A percentile compares a stretch with the other conserved stretches of the same genome.
These are phyloP conservation scores for Cyclocybe aegerita DNA, from an alignment of 768 basidiomycete species.

Conservation along the genomic window DNA sequence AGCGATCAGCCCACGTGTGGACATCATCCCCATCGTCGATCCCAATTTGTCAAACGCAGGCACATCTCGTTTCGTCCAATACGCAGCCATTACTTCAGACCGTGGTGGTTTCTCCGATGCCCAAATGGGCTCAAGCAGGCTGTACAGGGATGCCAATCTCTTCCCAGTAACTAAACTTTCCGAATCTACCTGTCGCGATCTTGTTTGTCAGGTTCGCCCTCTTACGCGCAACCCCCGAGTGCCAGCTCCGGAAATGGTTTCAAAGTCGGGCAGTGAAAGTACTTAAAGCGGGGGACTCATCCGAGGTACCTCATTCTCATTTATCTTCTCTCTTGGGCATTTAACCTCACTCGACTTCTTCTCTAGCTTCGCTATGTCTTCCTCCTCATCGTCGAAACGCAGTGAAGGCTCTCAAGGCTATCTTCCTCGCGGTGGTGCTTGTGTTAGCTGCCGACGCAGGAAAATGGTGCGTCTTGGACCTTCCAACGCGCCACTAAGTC, in stretches of 20 bases:
- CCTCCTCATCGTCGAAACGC: constrained; percentile 3
- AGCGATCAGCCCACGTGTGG: too few species aligned
- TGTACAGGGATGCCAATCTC: too few species aligned
- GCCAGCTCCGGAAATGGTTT: neutral
- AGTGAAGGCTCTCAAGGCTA: constrained; percentile 13
- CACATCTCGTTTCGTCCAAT: too few species aligned
- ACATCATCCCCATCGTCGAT: too few species aligned
- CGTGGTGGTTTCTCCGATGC: too few species aligned
- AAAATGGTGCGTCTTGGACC: constrained; percentile 23
- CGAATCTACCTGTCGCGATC: too few species aligned
- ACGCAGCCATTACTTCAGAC: too few species aligned
- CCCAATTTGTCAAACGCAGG: too few species aligned
- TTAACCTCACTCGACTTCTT: neutral
- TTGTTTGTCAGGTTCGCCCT: neutral
- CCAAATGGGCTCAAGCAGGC: too few species aligned
- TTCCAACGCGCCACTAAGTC: too few species aligned
- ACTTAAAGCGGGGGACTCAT: neutral
- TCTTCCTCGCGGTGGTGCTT: constrained; percentile 27
- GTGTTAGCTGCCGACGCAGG: constrained; percentile 28
- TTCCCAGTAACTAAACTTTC: too few species aligned
- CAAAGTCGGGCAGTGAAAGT: too few species aligned
- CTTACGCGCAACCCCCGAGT: neutral
- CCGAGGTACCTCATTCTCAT: neutral
- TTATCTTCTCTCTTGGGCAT: neutral
- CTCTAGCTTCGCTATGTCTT: neutral